A percentile compares a stretch with the other conserved stretches of the same genome.
Evolutionary conservation across 116 monocot species (phyloP).

Genomic region (Cymodocea nodosa): DNA sequence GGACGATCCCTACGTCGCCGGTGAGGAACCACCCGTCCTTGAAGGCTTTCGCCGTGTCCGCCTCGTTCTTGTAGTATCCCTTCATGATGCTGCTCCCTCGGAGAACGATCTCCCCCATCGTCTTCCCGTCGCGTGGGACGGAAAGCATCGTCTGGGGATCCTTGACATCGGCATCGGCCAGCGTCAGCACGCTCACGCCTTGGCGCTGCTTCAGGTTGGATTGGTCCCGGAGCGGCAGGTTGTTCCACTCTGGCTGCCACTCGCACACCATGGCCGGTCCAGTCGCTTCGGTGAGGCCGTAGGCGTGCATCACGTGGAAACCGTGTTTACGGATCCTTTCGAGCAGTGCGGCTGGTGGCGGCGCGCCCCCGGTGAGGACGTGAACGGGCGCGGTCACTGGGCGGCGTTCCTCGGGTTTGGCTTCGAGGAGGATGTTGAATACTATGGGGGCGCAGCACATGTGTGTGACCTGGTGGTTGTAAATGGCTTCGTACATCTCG

Average conservation of each 20-base stretch:
- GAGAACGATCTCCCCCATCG: constrained; percentile 61
- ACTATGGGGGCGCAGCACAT: constrained; percentile 47
- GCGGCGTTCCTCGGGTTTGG: constrained; percentile 4
- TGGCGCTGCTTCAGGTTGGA: constrained; percentile 32
- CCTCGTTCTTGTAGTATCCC: constrained; percentile 53
- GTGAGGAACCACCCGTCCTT: constrained; percentile 55
- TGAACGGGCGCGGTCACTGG: constrained; percentile 12
- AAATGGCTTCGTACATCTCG: constrained; percentile 34
- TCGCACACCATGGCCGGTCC: constrained; percentile 71
- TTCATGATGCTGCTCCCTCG: constrained; percentile 67
- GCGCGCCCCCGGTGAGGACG: constrained; percentile 53
- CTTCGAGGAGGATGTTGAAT: constrained; percentile 31
- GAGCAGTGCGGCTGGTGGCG: constrained; percentile 43
- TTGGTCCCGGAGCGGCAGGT: neutral
- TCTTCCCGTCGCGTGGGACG: constrained; percentile 40
- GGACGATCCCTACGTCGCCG: constrained; percentile 54
- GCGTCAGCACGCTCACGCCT: constrained; percentile 38
- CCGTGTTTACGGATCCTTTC: constrained; percentile 33
- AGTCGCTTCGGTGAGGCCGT: constrained; percentile 66
- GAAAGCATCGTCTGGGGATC: constrained; percentile 17
- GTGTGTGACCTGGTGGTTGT: constrained; percentile 42
- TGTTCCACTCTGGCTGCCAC: constrained; percentile 49
- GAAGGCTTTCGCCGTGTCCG: constrained; percentile 26
- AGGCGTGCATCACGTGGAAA: constrained; percentile 53
- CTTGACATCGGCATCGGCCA: constrained; percentile 36